These are phyloP conservation scores for Aureoboletus auriporus DNA, from an alignment of 768 basidiomycete species.

Conservation along the genomic window DNA sequence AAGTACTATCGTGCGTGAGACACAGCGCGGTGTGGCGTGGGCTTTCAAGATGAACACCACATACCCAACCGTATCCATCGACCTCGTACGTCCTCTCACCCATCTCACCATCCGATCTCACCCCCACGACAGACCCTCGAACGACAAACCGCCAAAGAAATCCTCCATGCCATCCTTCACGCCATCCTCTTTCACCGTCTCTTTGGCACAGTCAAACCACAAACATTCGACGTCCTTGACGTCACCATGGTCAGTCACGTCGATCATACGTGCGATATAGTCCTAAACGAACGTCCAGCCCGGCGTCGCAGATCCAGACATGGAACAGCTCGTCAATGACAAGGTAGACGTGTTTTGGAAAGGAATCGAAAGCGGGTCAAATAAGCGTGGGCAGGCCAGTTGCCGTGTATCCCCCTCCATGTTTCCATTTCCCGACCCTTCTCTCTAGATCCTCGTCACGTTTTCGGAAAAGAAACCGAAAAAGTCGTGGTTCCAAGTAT, in stretches of 20 bases:
- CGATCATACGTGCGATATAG: background rate
- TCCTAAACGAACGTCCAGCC: slow-evolving; percentile 43
- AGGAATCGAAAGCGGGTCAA: slow-evolving; percentile 58
- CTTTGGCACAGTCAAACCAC: slow-evolving; percentile 75
- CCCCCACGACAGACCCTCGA: slow-evolving; percentile 56
- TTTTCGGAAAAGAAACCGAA: slow-evolving; percentile 75
- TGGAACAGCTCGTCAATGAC: slow-evolving; percentile 66
- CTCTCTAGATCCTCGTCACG: slow-evolving; percentile 54
- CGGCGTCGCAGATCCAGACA: slow-evolving; percentile 69
- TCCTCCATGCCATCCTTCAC: slow-evolving; percentile 73
- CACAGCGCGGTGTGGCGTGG: too few relatives aligned
- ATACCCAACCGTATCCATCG: slow-evolving; percentile 28
- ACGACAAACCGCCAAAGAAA: slow-evolving; percentile 67
- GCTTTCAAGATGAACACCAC: slow-evolving; percentile 22
- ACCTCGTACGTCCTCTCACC: slow-evolving; percentile 19
- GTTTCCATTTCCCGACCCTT: too few relatives aligned
- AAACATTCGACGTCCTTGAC: slow-evolving; percentile 75
- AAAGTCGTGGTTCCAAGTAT: slow-evolving; percentile 77
- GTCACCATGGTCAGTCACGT: slow-evolving; percentile 66
- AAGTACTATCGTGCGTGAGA: too few relatives aligned
- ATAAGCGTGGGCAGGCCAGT: slow-evolving; percentile 66
- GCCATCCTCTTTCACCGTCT: slow-evolving; percentile 79
- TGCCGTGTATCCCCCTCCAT: background rate
- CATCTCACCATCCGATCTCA: too few relatives aligned
- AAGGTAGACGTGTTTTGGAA: slow-evolving; percentile 81